Base-by-base conservation (phyloP, 2,329 filamentous ascomycete species). In the Alternaria gaisen region DNA sequence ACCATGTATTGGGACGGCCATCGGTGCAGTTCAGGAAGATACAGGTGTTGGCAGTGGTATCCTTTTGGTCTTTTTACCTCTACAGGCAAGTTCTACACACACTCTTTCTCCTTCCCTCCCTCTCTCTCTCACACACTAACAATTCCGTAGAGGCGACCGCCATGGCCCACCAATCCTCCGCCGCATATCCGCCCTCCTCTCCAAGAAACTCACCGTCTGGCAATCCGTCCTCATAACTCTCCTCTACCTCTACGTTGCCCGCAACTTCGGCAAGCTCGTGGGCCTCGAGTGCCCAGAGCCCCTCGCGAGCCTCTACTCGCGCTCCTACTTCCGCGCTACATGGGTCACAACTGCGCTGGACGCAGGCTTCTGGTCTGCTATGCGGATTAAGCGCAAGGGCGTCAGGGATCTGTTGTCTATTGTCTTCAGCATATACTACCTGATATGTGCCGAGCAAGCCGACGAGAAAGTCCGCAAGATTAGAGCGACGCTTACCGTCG, bases 301-400 rank as follows among this genome's bases (percentile, higher is more conserved):
- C 20, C 85, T 99, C 74, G 91, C 94, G 30, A 97, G 97, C 74
- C 90, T 98, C 77, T 99, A 99, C 81, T 93, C 92, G 56, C 86
- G 92, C 53, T 89, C 91, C 28, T 99, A 96, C 81, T 99, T 97
- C 78, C 90, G 95, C 50, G 95, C 95, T 56, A 99, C 95, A 75
- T 99, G 95, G 95, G 88, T 98, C 16, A 89, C 95, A 54, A 99
- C 95, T 0, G 95, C 93, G 0, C 81, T 99, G 62, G 95, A 99
- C 72, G 95, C 95, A 6, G 95, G 95, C 1, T 99, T 97, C 79
- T 99, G 95, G 95, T 97, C 93, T 0, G 95, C 95, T 34, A 99
- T 99, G 95, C 90, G 89, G 72, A 94, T 99, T 65, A 87, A 87
- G 58, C 84, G 84, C 48, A 93, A 91, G 71, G 94, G 91, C 88